phyloP scores from a whole-genome alignment of 148 eudicot genomes.

The Vaccinium macrocarpon region DNA sequence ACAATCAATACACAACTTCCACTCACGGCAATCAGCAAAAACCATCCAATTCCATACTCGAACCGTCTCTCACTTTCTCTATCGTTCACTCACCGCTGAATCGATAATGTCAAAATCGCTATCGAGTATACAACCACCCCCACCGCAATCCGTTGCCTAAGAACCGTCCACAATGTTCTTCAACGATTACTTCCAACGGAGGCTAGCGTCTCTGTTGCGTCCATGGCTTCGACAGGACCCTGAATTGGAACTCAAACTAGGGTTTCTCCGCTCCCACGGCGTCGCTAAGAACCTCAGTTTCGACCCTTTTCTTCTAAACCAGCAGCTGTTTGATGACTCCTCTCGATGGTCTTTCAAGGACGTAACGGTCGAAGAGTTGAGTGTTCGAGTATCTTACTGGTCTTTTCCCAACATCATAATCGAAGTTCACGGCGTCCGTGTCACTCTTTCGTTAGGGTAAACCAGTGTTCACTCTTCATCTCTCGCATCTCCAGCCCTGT shows the following conservation, averaged over 20 bases:
- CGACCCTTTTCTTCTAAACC: constrained; percentile 41
- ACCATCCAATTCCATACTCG: background rate
- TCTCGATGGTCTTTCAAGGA: constrained; percentile 39
- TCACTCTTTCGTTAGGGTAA: constrained; percentile 49
- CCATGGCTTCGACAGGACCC: constrained; percentile 70
- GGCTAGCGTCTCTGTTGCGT: constrained; percentile 45
- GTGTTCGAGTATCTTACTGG: constrained; percentile 50
- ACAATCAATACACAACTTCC: background rate
- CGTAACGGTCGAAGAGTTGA: constrained; percentile 45
- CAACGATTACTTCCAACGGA: constrained; percentile 39
- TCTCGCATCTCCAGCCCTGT: background rate
- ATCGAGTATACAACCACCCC: background rate
- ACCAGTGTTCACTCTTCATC: constrained; percentile 9
- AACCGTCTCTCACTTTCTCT: background rate
- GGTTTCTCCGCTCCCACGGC: constrained; percentile 47
- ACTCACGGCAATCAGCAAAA: background rate
- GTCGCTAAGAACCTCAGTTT: constrained; percentile 47
- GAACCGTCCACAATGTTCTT: constrained; percentile 38
- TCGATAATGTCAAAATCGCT: constrained; percentile 5
- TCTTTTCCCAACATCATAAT: constrained; percentile 53
- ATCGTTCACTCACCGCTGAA: background rate
- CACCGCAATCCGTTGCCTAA: background rate
- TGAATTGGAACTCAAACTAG: constrained; percentile 63
- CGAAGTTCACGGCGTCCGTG: constrained; percentile 49
- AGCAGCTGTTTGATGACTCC: constrained; percentile 33